Evolutionary conservation across 305 asterid genomes (phyloP).

Genomic region (Salvia sclarea): DNA sequence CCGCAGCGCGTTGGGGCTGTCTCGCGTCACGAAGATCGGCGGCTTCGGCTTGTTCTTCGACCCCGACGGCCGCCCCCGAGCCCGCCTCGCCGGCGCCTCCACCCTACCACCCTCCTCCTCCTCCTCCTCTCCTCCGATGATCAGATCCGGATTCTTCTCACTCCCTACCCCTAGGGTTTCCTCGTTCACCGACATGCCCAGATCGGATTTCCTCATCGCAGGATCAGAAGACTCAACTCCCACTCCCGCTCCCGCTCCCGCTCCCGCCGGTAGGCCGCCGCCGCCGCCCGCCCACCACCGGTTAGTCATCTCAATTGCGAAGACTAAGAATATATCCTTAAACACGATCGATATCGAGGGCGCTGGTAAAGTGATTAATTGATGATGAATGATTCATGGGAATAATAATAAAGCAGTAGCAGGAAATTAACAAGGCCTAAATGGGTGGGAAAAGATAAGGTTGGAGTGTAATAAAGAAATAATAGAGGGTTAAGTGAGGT

Average conservation of each 20-base stretch:
- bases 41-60: slow-evolving; percentile 81
- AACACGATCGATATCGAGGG: too few species aligned
- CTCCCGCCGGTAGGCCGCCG: slow-evolving; percentile 44
- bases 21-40: slow-evolving; percentile 74
- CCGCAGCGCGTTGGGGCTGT: slow-evolving; percentile 76
- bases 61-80: slow-evolving; percentile 73
- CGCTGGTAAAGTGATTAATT: too few species aligned
- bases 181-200: slow-evolving; percentile 19
- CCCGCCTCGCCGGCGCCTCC: slow-evolving; percentile 69
- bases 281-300: slow-evolving; percentile 67
- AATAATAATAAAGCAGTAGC: too few species aligned
- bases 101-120: too few species aligned
- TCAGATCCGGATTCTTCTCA: slow-evolving; percentile 54
- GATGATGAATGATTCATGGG: too few species aligned
- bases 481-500: slow-evolving; percentile 18
- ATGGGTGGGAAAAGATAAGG: slow-evolving; percentile 15
- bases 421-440: not conserved
- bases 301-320: slow-evolving; percentile 48
- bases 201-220: slow-evolving; percentile 31
- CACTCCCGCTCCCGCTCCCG: slow-evolving; percentile 50
- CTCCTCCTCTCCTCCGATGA: slow-evolving; percentile 39
- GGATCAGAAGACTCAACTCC: slow-evolving; percentile 43
- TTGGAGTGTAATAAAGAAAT: slow-evolving; percentile 14
- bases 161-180: too few species aligned
- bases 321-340: too few species aligned